A percentile compares a stretch with the other conserved stretches of the same genome.
Evolutionary conservation across 2,329 filamentous ascomycete species (phyloP).

Genomic region (Exophiala aquamarina): DNA sequence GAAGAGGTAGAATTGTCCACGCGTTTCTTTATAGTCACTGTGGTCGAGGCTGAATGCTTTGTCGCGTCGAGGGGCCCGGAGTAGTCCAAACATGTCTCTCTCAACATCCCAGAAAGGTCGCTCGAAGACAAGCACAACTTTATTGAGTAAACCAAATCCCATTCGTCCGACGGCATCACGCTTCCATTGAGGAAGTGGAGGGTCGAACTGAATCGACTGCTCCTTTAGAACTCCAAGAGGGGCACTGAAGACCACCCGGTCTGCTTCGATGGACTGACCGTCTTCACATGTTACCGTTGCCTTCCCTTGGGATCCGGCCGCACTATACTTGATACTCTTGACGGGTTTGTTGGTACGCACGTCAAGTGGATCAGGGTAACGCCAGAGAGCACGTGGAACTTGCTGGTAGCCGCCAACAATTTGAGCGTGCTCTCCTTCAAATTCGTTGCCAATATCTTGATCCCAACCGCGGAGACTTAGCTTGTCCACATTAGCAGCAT

Average conservation of each 20-base stretch:
- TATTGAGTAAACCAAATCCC: slow-evolving; percentile 93
- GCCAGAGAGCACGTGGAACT: slow-evolving; percentile 81
- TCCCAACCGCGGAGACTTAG: slow-evolving; percentile 93
- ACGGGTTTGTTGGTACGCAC: slow-evolving; percentile 74
- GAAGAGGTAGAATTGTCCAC: slow-evolving; percentile 96
- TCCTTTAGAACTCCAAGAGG: slow-evolving; percentile 90
- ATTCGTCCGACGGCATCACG: slow-evolving; percentile 74
- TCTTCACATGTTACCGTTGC: slow-evolving; percentile 73
- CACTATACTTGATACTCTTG: slow-evolving; percentile 66
- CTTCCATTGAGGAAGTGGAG: slow-evolving; percentile 86
- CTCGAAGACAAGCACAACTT: slow-evolving; percentile 88
- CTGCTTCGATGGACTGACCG: slow-evolving; percentile 75
- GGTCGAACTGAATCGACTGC: slow-evolving; percentile 79
- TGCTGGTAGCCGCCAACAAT: slow-evolving; percentile 92
- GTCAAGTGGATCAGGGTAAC: slow-evolving; percentile 73
- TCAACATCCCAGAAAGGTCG: slow-evolving; percentile 86
- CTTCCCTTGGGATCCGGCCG: slow-evolving; percentile 44
- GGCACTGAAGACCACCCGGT: slow-evolving; percentile 85
- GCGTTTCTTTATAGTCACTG: slow-evolving; percentile 72
- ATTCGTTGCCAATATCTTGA: slow-evolving; percentile 96
- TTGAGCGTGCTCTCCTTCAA: slow-evolving; percentile 91
- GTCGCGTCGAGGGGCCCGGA: slow-evolving; percentile 65
- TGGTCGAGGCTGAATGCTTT: slow-evolving; percentile 71
- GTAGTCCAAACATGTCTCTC: slow-evolving; percentile 89
- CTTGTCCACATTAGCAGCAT: slow-evolving; percentile 82